Conservation (phyloP, 192 early-diverging fungal genomes). For the Borealophlyctis nickersoniae region DNA sequence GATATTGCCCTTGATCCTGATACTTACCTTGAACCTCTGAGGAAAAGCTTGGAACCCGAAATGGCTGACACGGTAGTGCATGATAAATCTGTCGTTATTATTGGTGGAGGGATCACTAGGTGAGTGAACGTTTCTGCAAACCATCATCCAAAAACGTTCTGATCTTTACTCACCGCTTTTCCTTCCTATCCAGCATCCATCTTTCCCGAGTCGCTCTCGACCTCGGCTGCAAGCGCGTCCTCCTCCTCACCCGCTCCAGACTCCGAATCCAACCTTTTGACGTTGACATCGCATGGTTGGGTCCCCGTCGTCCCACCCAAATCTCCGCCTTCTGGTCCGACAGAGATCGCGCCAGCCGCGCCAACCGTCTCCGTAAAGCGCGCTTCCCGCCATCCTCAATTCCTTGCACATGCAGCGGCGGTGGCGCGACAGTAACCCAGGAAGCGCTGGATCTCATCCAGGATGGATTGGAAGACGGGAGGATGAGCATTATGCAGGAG, state of each 20-base stretch:
- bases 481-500: conserved; percentile 1
- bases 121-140: neutral
- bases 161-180: no score
- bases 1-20: no score
- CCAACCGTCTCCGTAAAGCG: conserved; percentile 2
- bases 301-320: conserved; percentile 1
- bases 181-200: conserved; percentile 13
- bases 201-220: conserved; percentile 7
- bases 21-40: no score
- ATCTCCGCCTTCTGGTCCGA: conserved; percentile 13
- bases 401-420: neutral
- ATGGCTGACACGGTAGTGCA: no score
- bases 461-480: conserved; percentile 2
- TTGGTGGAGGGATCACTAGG: conserved; percentile 5
- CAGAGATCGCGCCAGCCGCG: neutral
- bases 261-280: conserved; percentile 11
- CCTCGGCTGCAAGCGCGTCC: neutral
- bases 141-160: neutral
- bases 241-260: neutral
- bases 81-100: neutral
- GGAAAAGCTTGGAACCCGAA: no score
- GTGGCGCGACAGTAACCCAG: conserved; percentile 1
- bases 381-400: neutral
- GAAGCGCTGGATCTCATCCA: neutral
- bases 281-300: neutral